These are phyloP conservation scores for Rutstroemia sp. DNA, from an alignment of 2,329 filamentous ascomycete species.

Conservation along the genomic window DNA sequence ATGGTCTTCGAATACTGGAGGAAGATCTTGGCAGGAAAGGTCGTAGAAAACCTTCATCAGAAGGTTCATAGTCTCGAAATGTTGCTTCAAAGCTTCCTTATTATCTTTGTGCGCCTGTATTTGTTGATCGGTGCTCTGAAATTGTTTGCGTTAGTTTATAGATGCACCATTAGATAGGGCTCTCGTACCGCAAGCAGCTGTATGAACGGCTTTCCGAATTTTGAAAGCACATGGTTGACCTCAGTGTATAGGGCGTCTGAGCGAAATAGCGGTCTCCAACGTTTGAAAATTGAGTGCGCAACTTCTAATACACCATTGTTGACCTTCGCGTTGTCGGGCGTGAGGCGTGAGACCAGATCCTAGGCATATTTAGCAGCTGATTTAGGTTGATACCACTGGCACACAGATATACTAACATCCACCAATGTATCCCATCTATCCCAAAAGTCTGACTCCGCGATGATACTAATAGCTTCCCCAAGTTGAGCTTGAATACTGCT, in stretches of 20 bases:
- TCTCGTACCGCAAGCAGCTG: conserved; percentile 61
- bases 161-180: background rate
- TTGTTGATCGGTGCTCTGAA: conserved; percentile 57
- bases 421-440: conserved; percentile 93
- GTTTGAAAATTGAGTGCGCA: conserved; percentile 93
- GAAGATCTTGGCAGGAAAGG: conserved; percentile 93
- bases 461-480: conserved; percentile 92
- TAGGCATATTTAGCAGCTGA: conserved; percentile 29
- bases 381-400: background rate
- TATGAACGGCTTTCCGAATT: conserved; percentile 79
- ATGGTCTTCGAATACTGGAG: conserved; percentile 89
- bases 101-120: conserved; percentile 72
- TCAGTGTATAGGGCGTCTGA: conserved; percentile 90
- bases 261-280: conserved; percentile 90
- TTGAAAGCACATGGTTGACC: conserved; percentile 88
- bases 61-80: conserved; percentile 80
- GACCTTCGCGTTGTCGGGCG: conserved; percentile 69
- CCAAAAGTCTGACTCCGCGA: conserved; percentile 98
- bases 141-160: conserved; percentile 10
- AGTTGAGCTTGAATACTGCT: conserved; percentile 84
- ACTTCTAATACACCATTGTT: conserved; percentile 96
- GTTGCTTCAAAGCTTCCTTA: conserved; percentile 64
- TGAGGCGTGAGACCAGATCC: conserved; percentile 85
- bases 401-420: conserved; percentile 46
- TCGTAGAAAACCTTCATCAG: conserved; percentile 92